Evolutionary conservation across 2,329 filamentous ascomycete genomes (phyloP).

Genomic region (Alternaria angustiovoidea): DNA sequence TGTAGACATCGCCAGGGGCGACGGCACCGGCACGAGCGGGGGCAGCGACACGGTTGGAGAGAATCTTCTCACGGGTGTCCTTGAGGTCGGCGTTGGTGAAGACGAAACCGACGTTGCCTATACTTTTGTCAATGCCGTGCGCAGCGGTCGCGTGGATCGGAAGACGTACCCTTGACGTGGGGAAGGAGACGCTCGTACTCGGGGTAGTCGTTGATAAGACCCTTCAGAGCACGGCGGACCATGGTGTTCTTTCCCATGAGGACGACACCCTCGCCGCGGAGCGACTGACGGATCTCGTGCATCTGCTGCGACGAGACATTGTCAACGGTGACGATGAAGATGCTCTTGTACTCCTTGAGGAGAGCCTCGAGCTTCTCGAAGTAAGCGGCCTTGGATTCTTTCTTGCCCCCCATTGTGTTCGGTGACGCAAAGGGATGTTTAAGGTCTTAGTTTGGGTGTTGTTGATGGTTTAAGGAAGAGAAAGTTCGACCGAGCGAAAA

Average conservation of each 20-base stretch:
- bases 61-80: constrained; percentile 89
- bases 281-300: constrained; percentile 97
- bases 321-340: constrained; percentile 92
- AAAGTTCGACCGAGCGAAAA: constrained; percentile 29
- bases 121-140: constrained; percentile 25
- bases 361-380: constrained; percentile 99
- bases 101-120: constrained; percentile 93
- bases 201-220: constrained; percentile 86
- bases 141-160: constrained; percentile 1
- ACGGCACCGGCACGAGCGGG: constrained; percentile 97
- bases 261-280: constrained; percentile 91
- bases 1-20: constrained; percentile 89
- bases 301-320: constrained; percentile 99
- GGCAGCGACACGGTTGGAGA: constrained; percentile 95
- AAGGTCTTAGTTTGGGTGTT: constrained; percentile 71
- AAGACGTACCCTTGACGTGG: constrained; percentile 76
- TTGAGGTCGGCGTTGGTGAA: constrained; percentile 99
- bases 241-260: constrained; percentile 99
- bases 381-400: constrained; percentile 93
- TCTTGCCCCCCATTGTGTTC: constrained; percentile 99
- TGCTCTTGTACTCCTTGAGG: constrained; percentile 94
- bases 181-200: constrained; percentile 99
- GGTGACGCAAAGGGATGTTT: constrained; percentile 96
- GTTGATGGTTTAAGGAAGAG: constrained; percentile 29
- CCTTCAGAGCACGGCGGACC: constrained; percentile 98